These are phyloP conservation scores for Eimeria acervulina DNA, from an alignment of 169 alveolate genomes.

Conservation along the genomic window DNA sequence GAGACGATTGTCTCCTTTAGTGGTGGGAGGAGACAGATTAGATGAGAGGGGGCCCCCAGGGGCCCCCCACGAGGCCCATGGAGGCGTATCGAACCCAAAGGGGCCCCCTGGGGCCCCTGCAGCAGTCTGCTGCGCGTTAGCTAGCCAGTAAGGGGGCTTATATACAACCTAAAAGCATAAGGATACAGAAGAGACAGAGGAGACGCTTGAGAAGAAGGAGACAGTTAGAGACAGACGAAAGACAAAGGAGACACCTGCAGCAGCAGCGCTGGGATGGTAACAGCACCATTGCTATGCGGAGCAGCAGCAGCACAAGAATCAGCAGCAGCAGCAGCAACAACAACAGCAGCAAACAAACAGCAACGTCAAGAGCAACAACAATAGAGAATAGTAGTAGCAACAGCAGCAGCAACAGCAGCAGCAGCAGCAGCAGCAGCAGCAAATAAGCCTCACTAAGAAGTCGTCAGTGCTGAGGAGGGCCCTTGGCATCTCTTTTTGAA, in stretches of 20 bases:
- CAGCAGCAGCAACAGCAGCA: constrained; percentile 9
- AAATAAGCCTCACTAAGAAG: neutral
- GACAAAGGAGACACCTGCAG: neutral
- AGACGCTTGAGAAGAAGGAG: neutral
- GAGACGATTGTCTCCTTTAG: neutral
- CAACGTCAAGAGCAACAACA: too few relatives aligned
- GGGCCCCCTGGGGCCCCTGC: neutral
- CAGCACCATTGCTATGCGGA: too few relatives aligned
- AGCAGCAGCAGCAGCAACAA: constrained; percentile 32
- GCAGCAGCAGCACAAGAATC: neutral
- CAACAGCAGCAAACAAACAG: neutral
- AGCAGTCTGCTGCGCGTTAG: neutral
- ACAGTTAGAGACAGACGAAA: neutral
- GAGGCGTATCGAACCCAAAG: neutral
- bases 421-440: constrained; percentile 44
- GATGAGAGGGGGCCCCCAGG: neutral
- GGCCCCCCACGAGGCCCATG: constrained; percentile 2
- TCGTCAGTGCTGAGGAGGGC: neutral
- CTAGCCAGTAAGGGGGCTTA: constrained; percentile 36
- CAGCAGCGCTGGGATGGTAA: neutral
- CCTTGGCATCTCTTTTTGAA: neutral
- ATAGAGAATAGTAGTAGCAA: neutral
- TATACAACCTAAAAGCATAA: neutral
- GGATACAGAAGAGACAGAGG: neutral
- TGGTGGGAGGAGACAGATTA: neutral